A percentile compares a stretch with the other conserved stretches of the same genome.
phyloP scores from a whole-genome alignment of 768 basidiomycete genomes.

The Podaxis sp. region DNA sequence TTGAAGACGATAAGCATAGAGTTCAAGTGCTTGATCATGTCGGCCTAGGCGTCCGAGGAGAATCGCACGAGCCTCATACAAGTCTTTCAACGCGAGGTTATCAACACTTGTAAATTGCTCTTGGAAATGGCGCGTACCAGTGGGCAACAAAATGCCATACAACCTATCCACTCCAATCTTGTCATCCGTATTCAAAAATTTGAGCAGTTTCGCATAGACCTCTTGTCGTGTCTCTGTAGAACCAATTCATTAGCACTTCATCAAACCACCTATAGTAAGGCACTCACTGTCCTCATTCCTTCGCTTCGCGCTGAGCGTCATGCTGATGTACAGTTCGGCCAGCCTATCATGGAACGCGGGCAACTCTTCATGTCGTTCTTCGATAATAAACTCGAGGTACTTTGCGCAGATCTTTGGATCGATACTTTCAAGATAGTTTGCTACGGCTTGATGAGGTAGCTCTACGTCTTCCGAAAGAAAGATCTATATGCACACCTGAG shows the following conservation, averaged over 20 bases:
- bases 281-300: slow-evolving; percentile 56
- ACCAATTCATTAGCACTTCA: slow-evolving; percentile 6
- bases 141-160: slow-evolving; percentile 76
- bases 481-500: slow-evolving; percentile 50
- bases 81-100: slow-evolving; percentile 44
- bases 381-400: slow-evolving; percentile 85
- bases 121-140: slow-evolving; percentile 49
- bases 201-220: slow-evolving; percentile 68
- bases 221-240: slow-evolving; percentile 47
- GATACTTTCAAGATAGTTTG: slow-evolving; percentile 74
- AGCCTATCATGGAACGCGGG: slow-evolving; percentile 84
- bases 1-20: slow-evolving; percentile 87
- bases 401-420: slow-evolving; percentile 67
- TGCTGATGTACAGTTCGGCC: slow-evolving; percentile 80
- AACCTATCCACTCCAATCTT: slow-evolving; percentile 77
- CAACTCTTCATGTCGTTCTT: slow-evolving; percentile 66
- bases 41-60: slow-evolving; percentile 86
- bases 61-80: slow-evolving; percentile 90
- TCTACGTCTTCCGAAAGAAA: slow-evolving; percentile 96
- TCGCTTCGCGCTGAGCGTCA: slow-evolving; percentile 60
- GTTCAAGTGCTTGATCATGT: slow-evolving; percentile 92
- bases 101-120: not conserved
- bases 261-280: not conserved
- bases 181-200: slow-evolving; percentile 71
- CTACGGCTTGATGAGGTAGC: slow-evolving; percentile 75